Percentiles rank a stretch among this genome's conserved stretches.
phyloP scores from a whole-genome alignment of 768 basidiomycete species.

The Dendrothele bispora region DNA sequence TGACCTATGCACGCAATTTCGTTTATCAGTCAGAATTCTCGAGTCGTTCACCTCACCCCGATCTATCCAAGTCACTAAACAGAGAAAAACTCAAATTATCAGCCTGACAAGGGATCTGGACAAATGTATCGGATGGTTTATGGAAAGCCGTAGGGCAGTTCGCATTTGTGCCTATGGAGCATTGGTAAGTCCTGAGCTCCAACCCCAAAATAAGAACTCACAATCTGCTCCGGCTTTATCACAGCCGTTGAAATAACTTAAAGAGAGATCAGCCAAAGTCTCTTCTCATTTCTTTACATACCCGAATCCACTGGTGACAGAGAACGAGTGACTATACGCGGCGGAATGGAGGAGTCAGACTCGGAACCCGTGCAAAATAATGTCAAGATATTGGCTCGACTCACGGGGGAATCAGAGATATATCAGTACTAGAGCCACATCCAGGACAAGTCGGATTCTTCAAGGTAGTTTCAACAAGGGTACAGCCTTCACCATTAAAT shows the following conservation, averaged over 20 bases:
- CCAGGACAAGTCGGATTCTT: slow-evolving; percentile 30
- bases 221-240: slow-evolving; percentile 26
- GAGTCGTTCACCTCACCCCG: too few relatives aligned
- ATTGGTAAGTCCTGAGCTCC: neutral
- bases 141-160: slow-evolving; percentile 33
- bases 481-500: slow-evolving; percentile 36
- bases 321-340: slow-evolving; percentile 27
- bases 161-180: slow-evolving; percentile 23
- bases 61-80: neutral
- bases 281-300: slow-evolving; percentile 4
- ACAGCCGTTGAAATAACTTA: slow-evolving; percentile 29
- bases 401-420: slow-evolving; percentile 34
- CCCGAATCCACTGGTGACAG: slow-evolving; percentile 34
- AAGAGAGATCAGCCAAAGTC: neutral
- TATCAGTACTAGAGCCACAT: slow-evolving; percentile 34
- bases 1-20: neutral
- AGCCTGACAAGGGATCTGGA: slow-evolving; percentile 32
- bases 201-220: slow-evolving; percentile 9
- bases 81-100: slow-evolving; percentile 21
- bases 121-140: slow-evolving; percentile 22
- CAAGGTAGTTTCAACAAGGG: slow-evolving; percentile 33
- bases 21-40: too few relatives aligned
- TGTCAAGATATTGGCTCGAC: slow-evolving; percentile 5
- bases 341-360: too few relatives aligned
- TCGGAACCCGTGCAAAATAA: too few relatives aligned